Conservation (phyloP, 2,329 filamentous ascomycete species). For the Epichloe sylvatica region DNA sequence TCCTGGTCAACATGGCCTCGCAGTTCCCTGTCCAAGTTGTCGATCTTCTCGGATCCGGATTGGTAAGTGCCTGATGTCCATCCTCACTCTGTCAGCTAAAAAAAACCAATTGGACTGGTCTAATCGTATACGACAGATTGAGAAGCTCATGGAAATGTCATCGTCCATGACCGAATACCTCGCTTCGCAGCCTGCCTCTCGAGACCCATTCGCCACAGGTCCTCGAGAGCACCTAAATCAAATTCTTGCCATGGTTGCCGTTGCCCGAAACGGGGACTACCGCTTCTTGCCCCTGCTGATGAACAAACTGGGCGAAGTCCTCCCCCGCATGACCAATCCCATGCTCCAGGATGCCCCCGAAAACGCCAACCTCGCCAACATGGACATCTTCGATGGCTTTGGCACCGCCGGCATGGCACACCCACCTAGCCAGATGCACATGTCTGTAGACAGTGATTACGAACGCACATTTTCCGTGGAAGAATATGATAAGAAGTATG, state of each 20-base stretch:
- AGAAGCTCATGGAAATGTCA: conserved; percentile 67
- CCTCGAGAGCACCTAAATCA: conserved; percentile 63
- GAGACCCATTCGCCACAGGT: conserved; percentile 48
- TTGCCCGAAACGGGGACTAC: conserved; percentile 60
- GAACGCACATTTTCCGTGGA: conserved; percentile 32
- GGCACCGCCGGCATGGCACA: conserved; percentile 49
- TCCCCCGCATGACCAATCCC: conserved; percentile 48
- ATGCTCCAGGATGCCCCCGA: conserved; percentile 47
- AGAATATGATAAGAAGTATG: conserved; percentile 27
- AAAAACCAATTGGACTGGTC: neutral
- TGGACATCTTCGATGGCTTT: conserved; percentile 54
- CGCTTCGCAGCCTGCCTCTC: conserved; percentile 44
- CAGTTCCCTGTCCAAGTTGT: conserved; percentile 63
- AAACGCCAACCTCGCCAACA: conserved; percentile 33
- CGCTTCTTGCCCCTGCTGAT: conserved; percentile 66
- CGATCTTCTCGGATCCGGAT: conserved; percentile 58
- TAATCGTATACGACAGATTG: conserved; percentile 35
- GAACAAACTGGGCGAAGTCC: conserved; percentile 58
- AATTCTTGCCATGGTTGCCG: conserved; percentile 51
- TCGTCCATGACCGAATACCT: conserved; percentile 62
- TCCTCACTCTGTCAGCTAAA: neutral
- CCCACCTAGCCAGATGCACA: conserved; percentile 26
- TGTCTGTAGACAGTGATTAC: conserved; percentile 34
- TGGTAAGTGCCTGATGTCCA: conserved; percentile 37
- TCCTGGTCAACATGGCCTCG: conserved; percentile 51